Conservation (phyloP, 352 stramenopile species). For the Phytophthora tubulina region DNA sequence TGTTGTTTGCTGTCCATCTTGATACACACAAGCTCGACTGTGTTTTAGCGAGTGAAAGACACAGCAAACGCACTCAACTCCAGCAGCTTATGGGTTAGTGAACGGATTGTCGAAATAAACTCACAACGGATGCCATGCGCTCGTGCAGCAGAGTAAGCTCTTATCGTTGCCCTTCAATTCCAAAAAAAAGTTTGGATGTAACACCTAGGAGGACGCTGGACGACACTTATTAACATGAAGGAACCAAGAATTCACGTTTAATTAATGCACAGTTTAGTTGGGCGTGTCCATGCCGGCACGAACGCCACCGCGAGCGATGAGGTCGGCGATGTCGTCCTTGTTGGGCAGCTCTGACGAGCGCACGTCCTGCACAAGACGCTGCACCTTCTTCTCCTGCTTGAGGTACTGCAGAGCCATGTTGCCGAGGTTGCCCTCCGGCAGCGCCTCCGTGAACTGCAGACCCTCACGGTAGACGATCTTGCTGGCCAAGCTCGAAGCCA, state of each 20-base stretch:
- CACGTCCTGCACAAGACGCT: slow-evolving; percentile 82
- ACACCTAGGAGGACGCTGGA: slow-evolving; percentile 8
- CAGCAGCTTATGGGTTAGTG: background rate
- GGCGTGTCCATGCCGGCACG: slow-evolving; percentile 63
- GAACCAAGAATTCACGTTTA: slow-evolving; percentile 12
- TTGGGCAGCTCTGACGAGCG: slow-evolving; percentile 58
- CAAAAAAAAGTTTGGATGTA: slow-evolving; percentile 15
- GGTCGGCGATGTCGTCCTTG: slow-evolving; percentile 77
- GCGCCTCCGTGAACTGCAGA: slow-evolving; percentile 94
- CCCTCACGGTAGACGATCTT: slow-evolving; percentile 99
- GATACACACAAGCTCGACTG: background rate
- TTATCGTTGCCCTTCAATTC: background rate
- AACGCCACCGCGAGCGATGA: slow-evolving; percentile 80
- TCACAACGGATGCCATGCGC: slow-evolving; percentile 27
- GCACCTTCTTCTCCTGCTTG: slow-evolving; percentile 95
- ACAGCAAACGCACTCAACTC: background rate
- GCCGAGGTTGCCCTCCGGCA: slow-evolving; percentile 92
- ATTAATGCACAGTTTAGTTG: slow-evolving; percentile 25
- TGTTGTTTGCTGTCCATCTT: slow-evolving; percentile 32
- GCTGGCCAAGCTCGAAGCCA: slow-evolving; percentile 95
- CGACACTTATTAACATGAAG: background rate
- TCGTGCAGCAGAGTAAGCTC: slow-evolving; percentile 22
- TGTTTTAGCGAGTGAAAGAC: background rate
- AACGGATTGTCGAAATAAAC: slow-evolving; percentile 31
- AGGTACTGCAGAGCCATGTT: slow-evolving; percentile 94